Evolutionary conservation across 2,329 filamentous ascomycete species (phyloP).

Genomic region (Phyllosticta paracitricarpa): DNA sequence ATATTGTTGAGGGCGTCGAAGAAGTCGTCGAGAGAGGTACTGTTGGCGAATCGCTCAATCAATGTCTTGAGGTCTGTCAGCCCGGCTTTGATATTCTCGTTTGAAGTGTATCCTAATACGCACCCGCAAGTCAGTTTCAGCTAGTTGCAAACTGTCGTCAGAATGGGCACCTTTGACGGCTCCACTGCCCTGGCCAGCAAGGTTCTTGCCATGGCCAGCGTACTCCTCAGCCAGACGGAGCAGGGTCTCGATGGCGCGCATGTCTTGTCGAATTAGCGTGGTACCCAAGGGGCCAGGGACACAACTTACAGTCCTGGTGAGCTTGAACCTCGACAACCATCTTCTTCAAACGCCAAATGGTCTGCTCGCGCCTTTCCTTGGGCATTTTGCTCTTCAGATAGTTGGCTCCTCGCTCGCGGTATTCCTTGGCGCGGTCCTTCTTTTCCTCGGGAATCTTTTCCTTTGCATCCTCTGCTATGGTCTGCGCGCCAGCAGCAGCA

Average conservation of each 20-base stretch:
- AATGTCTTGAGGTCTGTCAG: slow-evolving; percentile 56
- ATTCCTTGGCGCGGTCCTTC: slow-evolving; percentile 26
- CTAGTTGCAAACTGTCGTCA: slow-evolving; percentile 54
- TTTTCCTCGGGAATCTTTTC: slow-evolving; percentile 56
- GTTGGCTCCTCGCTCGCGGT: slow-evolving; percentile 48
- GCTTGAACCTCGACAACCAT: slow-evolving; percentile 96
- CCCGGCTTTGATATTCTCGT: slow-evolving; percentile 28
- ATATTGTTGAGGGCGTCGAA: slow-evolving; percentile 77
- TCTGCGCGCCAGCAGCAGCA: slow-evolving; percentile 34
- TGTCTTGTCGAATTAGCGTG: slow-evolving; percentile 43
- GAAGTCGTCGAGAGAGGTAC: slow-evolving; percentile 77
- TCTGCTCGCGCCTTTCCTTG: slow-evolving; percentile 83
- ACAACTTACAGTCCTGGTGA: slow-evolving; percentile 66
- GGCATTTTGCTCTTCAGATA: slow-evolving; percentile 85
- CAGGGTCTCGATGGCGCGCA: slow-evolving; percentile 80
- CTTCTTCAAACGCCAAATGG: slow-evolving; percentile 90
- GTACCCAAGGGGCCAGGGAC: not conserved
- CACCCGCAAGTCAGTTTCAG: slow-evolving; percentile 71
- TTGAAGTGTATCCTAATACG: slow-evolving; percentile 29
- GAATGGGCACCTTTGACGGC: slow-evolving; percentile 63
- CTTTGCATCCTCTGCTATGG: slow-evolving; percentile 38
- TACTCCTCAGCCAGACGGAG: slow-evolving; percentile 80
- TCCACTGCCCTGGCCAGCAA: slow-evolving; percentile 55
- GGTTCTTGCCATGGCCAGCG: slow-evolving; percentile 57
- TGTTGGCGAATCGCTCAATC: slow-evolving; percentile 92